Conservation (phyloP, 1,139 yeast species). For the Scheffersomyces stambukii region DNA sequence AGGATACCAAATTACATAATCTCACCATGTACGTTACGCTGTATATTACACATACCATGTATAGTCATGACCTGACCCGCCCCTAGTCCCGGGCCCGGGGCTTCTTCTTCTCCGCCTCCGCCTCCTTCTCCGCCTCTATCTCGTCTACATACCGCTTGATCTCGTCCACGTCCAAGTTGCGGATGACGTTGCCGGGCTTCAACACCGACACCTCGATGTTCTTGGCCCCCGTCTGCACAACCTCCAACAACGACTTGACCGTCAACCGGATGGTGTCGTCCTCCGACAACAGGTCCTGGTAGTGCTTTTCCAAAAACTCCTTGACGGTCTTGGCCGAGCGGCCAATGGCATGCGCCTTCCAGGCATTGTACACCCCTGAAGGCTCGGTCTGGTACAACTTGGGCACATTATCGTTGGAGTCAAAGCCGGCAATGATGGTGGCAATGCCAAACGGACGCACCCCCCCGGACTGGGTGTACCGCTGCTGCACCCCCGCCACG, state of each 20-base stretch:
- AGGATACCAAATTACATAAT: too few relatives aligned
- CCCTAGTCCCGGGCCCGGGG: conserved; percentile 35
- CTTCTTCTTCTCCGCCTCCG: conserved; percentile 85
- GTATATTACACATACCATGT: too few relatives aligned
- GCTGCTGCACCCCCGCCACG: conserved; percentile 96
- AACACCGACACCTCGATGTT: conserved; percentile 91
- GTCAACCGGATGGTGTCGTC: conserved; percentile 79
- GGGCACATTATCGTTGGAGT: conserved; percentile 77
- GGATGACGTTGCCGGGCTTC: conserved; percentile 58
- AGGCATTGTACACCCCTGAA: conserved; percentile 95
- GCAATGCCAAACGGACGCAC: conserved; percentile 95
- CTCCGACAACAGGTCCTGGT: conserved; percentile 62
- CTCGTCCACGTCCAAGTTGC: conserved; percentile 62
- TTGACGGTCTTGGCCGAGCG: conserved; percentile 93
- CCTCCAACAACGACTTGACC: conserved; percentile 84
- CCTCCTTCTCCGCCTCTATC: conserved; percentile 84
- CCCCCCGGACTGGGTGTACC: conserved; percentile 98
- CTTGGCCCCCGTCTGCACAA: conserved; percentile 96
- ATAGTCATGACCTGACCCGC: background rate
- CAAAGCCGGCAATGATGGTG: conserved; percentile 93
- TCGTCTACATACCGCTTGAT: conserved; percentile 73
- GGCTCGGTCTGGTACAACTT: conserved; percentile 94
- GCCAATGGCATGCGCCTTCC: conserved; percentile 99
- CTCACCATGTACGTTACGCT: too few relatives aligned
- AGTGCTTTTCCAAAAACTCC: conserved; percentile 91